Conservation (phyloP, 2,329 filamentous ascomycete genomes). For the Fusarium citri region DNA sequence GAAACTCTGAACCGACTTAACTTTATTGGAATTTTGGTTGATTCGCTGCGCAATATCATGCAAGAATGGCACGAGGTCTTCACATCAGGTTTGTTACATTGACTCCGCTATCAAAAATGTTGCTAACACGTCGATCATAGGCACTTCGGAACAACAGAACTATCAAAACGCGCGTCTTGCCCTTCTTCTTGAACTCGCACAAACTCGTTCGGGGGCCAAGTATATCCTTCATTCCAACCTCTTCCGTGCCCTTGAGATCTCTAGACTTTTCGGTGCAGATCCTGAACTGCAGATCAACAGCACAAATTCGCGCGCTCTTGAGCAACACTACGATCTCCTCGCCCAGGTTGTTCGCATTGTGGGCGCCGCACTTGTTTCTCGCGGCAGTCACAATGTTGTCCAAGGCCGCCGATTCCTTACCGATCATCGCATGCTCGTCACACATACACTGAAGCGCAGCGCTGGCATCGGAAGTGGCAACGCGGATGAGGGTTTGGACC, state of each 20-base stretch:
- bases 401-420: slow-evolving; percentile 84
- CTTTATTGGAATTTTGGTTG: slow-evolving; percentile 89
- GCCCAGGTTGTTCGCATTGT: slow-evolving; percentile 84
- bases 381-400: slow-evolving; percentile 84
- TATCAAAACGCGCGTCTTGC: slow-evolving; percentile 79
- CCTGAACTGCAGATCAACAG: slow-evolving; percentile 89
- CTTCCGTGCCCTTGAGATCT: slow-evolving; percentile 82
- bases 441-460: slow-evolving; percentile 90
- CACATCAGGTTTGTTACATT: slow-evolving; percentile 61
- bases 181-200: slow-evolving; percentile 84
- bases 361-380: slow-evolving; percentile 81
- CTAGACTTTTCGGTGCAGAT: slow-evolving; percentile 87
- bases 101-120: background rate
- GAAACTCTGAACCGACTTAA: slow-evolving; percentile 87
- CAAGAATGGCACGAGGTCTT: slow-evolving; percentile 74
- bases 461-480: slow-evolving; percentile 75
- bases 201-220: slow-evolving; percentile 85
- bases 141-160: slow-evolving; percentile 58
- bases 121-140: slow-evolving; percentile 44
- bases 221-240: slow-evolving; percentile 90
- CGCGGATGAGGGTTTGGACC: slow-evolving; percentile 59
- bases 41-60: slow-evolving; percentile 83
- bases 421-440: slow-evolving; percentile 85
- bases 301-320: slow-evolving; percentile 75
- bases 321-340: slow-evolving; percentile 86